phyloP scores from a whole-genome alignment of 805 yeast genomes.

The Candida patagonica region DNA sequence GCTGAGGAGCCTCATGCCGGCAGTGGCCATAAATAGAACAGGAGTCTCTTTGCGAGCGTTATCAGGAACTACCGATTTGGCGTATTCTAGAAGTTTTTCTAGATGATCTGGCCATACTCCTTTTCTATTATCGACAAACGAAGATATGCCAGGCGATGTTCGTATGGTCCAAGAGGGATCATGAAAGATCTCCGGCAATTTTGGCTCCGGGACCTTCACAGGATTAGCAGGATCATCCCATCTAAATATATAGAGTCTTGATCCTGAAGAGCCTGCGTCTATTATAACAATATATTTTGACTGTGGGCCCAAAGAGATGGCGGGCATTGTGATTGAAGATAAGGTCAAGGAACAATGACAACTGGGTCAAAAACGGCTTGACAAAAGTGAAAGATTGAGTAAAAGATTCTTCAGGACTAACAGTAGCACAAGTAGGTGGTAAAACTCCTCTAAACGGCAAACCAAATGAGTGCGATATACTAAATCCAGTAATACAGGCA shows the following conservation, averaged over 20 bases:
- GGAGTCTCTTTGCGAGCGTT: slow-evolving; percentile 62
- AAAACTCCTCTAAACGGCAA: background rate
- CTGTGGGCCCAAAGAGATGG: slow-evolving; percentile 33
- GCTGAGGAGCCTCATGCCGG: slow-evolving; percentile 84
- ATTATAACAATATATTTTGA: slow-evolving; percentile 69
- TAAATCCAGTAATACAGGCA: too few species aligned
- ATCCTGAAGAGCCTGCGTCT: slow-evolving; percentile 95
- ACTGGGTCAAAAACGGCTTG: background rate
- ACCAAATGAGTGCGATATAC: too few species aligned
- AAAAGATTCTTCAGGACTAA: background rate
- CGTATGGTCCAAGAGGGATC: slow-evolving; percentile 62
- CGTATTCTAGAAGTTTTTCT: slow-evolving; percentile 53
- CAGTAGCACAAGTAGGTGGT: background rate
- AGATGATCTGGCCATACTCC: slow-evolving; percentile 68
- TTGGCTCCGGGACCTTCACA: slow-evolving; percentile 16
- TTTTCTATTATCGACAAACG: slow-evolving; percentile 34
- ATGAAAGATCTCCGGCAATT: slow-evolving; percentile 62
- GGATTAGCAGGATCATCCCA: slow-evolving; percentile 54
- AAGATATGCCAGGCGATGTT: slow-evolving; percentile 77
- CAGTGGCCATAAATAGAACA: slow-evolving; percentile 85
- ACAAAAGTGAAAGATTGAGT: background rate
- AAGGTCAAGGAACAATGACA: background rate
- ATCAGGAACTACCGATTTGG: slow-evolving; percentile 59
- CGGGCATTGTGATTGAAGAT: background rate
- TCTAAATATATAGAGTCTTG: slow-evolving; percentile 71